Evolutionary conservation across 1,284 basidiomycete species (phyloP).

Genomic region (Trichosporon coremiiforme): DNA sequence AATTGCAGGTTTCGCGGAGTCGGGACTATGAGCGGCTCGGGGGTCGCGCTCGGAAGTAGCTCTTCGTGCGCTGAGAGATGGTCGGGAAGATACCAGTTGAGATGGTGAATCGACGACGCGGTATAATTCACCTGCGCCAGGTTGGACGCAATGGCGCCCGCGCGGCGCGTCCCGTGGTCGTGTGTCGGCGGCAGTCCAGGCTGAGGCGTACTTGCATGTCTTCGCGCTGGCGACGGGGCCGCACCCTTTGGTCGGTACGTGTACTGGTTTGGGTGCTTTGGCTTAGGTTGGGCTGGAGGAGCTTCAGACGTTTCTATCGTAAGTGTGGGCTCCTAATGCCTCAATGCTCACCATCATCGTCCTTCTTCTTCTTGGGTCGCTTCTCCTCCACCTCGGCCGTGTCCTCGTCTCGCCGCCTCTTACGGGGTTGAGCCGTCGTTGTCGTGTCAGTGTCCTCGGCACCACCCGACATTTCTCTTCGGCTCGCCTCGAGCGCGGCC

Average conservation of each 20-base stretch:
- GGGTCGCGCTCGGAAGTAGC: conserved; percentile 75
- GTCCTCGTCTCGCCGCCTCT: conserved; percentile 34
- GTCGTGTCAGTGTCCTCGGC: conserved; percentile 32
- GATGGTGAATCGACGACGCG: conserved; percentile 42
- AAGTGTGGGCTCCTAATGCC: conserved; percentile 13
- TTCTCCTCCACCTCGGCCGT: conserved; percentile 33
- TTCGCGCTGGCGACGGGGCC: conserved; percentile 33
- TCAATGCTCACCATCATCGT: conserved; percentile 47
- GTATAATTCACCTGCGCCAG: conserved; percentile 40
- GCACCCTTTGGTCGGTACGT: conserved; percentile 61
- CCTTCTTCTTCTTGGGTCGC: conserved; percentile 43
- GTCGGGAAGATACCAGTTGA: conserved; percentile 87
- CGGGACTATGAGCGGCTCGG: conserved; percentile 74
- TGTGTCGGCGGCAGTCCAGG: conserved; percentile 41
- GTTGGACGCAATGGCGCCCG: conserved; percentile 44
- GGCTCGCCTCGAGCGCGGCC: conserved; percentile 61
- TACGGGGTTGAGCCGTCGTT: conserved; percentile 20
- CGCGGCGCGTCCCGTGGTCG: conserved; percentile 55
- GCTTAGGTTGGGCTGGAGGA: conserved; percentile 35
- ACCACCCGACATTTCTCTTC: conserved; percentile 37
- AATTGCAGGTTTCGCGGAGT: conserved; percentile 42
- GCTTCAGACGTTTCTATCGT: conserved; percentile 23
- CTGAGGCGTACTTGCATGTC: conserved; percentile 34
- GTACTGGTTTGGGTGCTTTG: conserved; percentile 63
- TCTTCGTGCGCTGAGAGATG: conserved; percentile 85